Evolutionary conservation across 2,329 filamentous ascomycete genomes (phyloP), one percentile per base, ranked within the genome.

Genomic region (Phyllosticta citrichinensis): DNA sequence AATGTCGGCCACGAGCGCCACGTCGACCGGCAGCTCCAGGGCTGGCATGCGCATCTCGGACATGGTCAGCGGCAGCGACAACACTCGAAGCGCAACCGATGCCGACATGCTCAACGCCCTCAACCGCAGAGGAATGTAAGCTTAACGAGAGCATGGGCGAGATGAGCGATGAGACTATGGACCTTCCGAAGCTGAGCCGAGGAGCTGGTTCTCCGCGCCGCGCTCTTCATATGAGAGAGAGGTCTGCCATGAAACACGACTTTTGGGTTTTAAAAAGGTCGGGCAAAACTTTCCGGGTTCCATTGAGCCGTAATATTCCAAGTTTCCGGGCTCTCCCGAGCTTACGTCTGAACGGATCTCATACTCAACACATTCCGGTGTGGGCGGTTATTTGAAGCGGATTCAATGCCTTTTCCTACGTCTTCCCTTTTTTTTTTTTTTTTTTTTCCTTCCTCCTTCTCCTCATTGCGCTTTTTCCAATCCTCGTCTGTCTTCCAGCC

Each of bases 21-120:
- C 72, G 51, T n/a, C 58, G 47, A 52, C 58, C 9, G 58, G 58
- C 30, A 47, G 58, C 25, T 61, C 58, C 30, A 56, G 58, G 56
- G 54, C 58, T 14, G 71, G 72, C 65, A 77, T 75, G 73, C 77
- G 73, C 62, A 76, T 75, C 67, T 74, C 71, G 62, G 72, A 75
- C 55, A 71, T 75, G 17, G 74, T 76, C 33, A 74, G 66, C 65
- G 62, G 63, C n/a, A 61, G 62, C 33, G 64, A 65, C 19, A 68
- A 68, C 47, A 68, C 67, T 61, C 68, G 75, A 65, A 77, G 72
- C 67, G 71, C 72, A 47, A 75, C 74, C 62, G 75, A 77, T 65
- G 74, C 72, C 52, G 70, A 72, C 62, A 77, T 77, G 75, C 70
- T 77, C 55, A 75, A 73, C 65, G 73, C 73, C 68, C 70, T 76